Percentiles rank a stretch among this genome's conserved stretches.
Conservation (phyloP, 2,329 filamentous ascomycete genomes). For the Lasiodiplodia sp. region DNA sequence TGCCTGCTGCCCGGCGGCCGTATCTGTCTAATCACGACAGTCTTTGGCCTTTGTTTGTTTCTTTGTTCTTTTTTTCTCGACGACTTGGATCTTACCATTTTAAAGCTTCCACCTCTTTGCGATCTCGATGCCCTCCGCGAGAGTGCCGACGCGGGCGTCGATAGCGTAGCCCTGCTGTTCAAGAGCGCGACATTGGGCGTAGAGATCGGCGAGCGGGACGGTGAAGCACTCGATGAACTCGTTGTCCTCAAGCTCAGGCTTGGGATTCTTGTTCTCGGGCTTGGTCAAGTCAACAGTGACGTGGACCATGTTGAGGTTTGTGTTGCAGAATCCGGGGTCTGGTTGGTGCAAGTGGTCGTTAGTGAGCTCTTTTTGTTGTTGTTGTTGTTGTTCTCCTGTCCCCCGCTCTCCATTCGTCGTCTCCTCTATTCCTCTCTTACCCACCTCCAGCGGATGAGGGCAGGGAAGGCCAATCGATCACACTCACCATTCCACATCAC, state of each 20-base stretch:
- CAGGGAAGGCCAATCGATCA: neutral
- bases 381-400: neutral
- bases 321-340: conserved; percentile 54
- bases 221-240: conserved; percentile 85
- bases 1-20: neutral
- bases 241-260: conserved; percentile 76
- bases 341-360: neutral
- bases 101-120: conserved; percentile 61
- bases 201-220: conserved; percentile 69
- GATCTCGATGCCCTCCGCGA: conserved; percentile 80
- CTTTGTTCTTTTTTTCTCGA: neutral
- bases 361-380: neutral
- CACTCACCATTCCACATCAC: conserved; percentile 53
- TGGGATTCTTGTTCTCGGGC: conserved; percentile 70
- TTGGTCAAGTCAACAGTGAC: conserved; percentile 74
- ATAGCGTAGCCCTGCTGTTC: conserved; percentile 78
- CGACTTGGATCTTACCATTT: neutral
- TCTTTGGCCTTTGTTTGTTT: neutral
- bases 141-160: conserved; percentile 77
- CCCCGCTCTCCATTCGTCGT: neutral
- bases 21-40: neutral
- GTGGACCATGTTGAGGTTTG: conserved; percentile 69
- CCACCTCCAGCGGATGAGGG: neutral
- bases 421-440: neutral
- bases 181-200: conserved; percentile 70